phyloP scores from a whole-genome alignment of 2,329 filamentous ascomycete genomes.

The Fonsecaea erecta region DNA sequence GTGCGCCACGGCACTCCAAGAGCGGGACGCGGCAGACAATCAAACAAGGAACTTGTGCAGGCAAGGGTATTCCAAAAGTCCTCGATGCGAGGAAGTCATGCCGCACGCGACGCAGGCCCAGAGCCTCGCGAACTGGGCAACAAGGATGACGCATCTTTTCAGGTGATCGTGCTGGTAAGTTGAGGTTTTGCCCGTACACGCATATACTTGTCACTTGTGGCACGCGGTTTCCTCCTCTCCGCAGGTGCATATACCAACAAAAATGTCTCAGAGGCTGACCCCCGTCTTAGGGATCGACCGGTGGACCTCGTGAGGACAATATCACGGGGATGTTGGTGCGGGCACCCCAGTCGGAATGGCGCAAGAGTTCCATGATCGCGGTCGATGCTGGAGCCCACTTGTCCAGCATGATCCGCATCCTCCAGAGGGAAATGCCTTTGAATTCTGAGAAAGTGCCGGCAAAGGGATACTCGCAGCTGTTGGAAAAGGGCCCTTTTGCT shows the following conservation, averaged over 20 bases:
- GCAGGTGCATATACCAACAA: not conserved
- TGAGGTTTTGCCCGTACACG: not conserved
- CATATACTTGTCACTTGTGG: not conserved
- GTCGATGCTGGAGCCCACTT: constrained; percentile 93
- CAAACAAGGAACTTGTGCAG: constrained; percentile 8
- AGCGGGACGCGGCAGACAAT: constrained; percentile 9
- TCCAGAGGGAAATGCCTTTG: constrained; percentile 62
- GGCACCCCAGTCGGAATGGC: constrained; percentile 78
- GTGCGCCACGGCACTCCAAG: constrained; percentile 7
- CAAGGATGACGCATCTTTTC: constrained; percentile 58
- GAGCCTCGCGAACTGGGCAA: constrained; percentile 36
- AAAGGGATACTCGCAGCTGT: constrained; percentile 37
- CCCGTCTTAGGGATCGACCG: constrained; percentile 73
- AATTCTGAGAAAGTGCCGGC: constrained; percentile 38
- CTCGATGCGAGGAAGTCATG: constrained; percentile 31
- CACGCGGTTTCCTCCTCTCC: not conserved
- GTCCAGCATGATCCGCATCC: constrained; percentile 77
- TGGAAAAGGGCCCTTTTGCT: constrained; percentile 73
- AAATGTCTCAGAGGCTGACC: constrained; percentile 9
- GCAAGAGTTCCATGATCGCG: constrained; percentile 80
- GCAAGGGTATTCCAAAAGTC: not conserved
- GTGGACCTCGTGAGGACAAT: constrained; percentile 87
- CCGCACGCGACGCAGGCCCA: constrained; percentile 20
- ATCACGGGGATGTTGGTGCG: constrained; percentile 88
- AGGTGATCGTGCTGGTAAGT: constrained; percentile 74